These are phyloP conservation scores for Colletotrichum gigasporum DNA, from an alignment of 2,329 filamentous ascomycete species.

Conservation along the genomic window DNA sequence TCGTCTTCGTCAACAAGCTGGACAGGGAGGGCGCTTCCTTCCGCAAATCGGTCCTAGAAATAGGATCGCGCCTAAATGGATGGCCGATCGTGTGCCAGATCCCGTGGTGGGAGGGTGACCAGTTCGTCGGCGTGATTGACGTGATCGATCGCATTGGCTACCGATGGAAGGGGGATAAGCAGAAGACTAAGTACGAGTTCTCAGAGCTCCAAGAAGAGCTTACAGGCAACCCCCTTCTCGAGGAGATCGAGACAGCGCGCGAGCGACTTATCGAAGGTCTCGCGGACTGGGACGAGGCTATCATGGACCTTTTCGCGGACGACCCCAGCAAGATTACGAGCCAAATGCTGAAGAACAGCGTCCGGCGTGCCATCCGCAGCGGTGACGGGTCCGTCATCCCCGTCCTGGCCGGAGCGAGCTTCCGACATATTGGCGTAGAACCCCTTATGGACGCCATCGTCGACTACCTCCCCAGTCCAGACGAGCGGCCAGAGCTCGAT, in stretches of 20 bases:
- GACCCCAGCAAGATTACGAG: conserved; percentile 78
- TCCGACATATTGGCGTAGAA: conserved; percentile 93
- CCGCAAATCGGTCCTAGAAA: conserved; percentile 84
- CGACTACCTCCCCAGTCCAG: conserved; percentile 85
- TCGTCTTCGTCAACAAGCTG: conserved; percentile 82
- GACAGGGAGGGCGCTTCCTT: conserved; percentile 84
- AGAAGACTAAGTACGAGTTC: conserved; percentile 40
- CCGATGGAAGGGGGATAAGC: conserved; percentile 67
- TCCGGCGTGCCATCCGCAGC: conserved; percentile 76
- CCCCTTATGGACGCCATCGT: conserved; percentile 89
- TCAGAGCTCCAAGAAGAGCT: conserved; percentile 44
- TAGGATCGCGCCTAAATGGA: conserved; percentile 79
- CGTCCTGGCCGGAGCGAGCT: conserved; percentile 90
- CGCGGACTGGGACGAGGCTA: conserved; percentile 86
- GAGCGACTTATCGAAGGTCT: conserved; percentile 82
- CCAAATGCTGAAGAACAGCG: conserved; percentile 73
- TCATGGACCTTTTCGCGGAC: conserved; percentile 87
- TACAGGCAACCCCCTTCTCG: conserved; percentile 58
- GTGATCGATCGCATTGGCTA: conserved; percentile 79
- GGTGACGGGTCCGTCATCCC: conserved; percentile 81
- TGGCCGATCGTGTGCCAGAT: conserved; percentile 95
- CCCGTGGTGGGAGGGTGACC: conserved; percentile 89
- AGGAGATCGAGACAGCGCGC: conserved; percentile 80
- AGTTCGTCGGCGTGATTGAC: conserved; percentile 86
- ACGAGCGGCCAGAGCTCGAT: conserved; percentile 81